phyloP scores from a whole-genome alignment of 768 basidiomycete species.

The Tulasnella sp. region DNA sequence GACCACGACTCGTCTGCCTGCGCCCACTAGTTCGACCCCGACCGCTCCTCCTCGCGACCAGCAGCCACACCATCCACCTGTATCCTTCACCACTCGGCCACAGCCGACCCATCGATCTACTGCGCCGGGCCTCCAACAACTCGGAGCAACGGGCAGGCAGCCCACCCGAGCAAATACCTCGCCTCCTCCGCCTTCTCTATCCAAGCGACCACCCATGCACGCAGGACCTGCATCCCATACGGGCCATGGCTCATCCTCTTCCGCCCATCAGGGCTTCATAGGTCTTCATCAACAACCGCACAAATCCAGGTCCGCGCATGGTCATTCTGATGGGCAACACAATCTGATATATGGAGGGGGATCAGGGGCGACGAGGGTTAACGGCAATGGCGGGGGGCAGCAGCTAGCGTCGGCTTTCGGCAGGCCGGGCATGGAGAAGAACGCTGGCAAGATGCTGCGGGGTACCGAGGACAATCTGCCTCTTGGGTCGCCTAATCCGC shows the following conservation, averaged over 20 bases:
- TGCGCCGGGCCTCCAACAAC: neutral
- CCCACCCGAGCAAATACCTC: constrained; percentile 1
- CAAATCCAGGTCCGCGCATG: constrained; percentile 12
- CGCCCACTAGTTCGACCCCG: neutral
- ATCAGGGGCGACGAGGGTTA: too few relatives aligned
- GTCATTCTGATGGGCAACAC: neutral
- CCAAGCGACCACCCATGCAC: constrained; percentile 8
- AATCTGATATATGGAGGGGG: too few relatives aligned
- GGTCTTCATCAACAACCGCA: neutral
- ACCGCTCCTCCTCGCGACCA: neutral
- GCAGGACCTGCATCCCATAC: constrained; percentile 6
- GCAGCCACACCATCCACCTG: neutral
- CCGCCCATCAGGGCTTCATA: neutral
- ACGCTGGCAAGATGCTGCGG: neutral
- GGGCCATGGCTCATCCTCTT: constrained; percentile 1
- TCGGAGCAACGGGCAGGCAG: neutral
- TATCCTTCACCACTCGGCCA: neutral
- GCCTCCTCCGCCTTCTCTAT: neutral
- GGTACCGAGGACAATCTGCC: constrained; percentile 1
- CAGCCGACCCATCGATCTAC: constrained; percentile 1
- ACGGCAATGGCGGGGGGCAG: too few relatives aligned
- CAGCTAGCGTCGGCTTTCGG: too few relatives aligned
- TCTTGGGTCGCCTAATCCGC: constrained; percentile 9
- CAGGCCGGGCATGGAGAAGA: neutral
- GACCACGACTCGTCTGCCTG: neutral